Evolutionary conservation across 2,329 filamentous ascomycete species (phyloP), one percentile per base, ranked within the genome.

Genomic region (Cladosporium sphaerospermum): DNA sequence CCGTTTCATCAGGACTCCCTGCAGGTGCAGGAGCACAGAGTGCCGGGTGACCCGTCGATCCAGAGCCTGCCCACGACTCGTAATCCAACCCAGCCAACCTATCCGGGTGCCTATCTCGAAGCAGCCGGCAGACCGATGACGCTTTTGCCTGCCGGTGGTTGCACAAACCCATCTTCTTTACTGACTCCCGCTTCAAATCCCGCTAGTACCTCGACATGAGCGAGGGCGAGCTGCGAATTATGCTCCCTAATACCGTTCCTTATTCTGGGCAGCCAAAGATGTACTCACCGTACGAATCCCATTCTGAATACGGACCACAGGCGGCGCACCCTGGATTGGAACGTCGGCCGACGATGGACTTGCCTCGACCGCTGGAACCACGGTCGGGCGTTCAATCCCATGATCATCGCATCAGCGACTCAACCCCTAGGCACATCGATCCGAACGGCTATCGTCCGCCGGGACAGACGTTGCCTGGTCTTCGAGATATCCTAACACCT

Each of bases 401-500:
- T 8, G 42, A 43, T 6, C 36, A 34, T 28, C 16, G 13, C 3
- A 34, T 23, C 7, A 45, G 49, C 8, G 45, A 47, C 28, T 19
- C 52, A 13, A 45, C 34, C 9, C 37, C 36, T 8, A 37, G 39
- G 3, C 52, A 47, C 13, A 13, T 36, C 8, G 39, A 54, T 14
- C 11, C 34, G 19, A 53, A 40, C 36, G 61, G 62, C 9, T 57
- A 62, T 46, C 56, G 61, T 33, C 54, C 56, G 9, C 58, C 58
- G 14, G 57, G 57, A 8, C 64, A 61, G 40, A 64, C 51, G 23
- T 47, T 66, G 13, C 64, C 65, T 31, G 62, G 63, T 28, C 47
- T 67, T 1, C 59, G 61, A 18, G 64, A 67, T 44, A 65, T 67
- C 16, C 43, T 67, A 16, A 61, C 62, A n/a, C 61, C 46, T 45